Base-by-base conservation (phyloP, 1,284 basidiomycete genomes). In the Melampsora allii-populina region DNA sequence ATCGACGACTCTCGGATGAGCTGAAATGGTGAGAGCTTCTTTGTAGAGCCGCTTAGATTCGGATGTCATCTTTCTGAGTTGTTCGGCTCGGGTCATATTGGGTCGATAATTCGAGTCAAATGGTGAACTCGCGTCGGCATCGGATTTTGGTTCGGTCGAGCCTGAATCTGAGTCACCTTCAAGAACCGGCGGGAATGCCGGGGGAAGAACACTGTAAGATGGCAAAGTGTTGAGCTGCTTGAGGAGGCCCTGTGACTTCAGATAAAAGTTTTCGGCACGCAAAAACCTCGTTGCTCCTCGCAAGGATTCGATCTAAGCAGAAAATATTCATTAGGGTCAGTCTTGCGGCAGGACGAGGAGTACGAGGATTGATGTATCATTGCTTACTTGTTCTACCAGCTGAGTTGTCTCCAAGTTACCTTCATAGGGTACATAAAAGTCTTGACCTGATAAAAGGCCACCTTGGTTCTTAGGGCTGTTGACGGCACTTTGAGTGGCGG, bases 231-330 rank as follows among this genome's bases (percentile, higher is more conserved):
- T 86, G 73, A 98, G 87, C 78, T 93, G 90, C 72, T 86, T 86
- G 77, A 94, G 86, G 0, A 97, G 84, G 79, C 93, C 91, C 80
- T 91, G 89, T 1, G 92, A 90, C 80, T 91, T 94, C 81, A 98
- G 87, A 80, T 91, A 91, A 1, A 91, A 87, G 81, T 98, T 98
- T 82, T 98, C 95, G 46, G 86, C 87, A 21, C 94, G 88, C 33
- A 98, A 84, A 86, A 91, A 95, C 33, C 91, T 88, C 31, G 98
- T 87, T 0, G 92, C 92, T 2, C 89, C 88, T 58, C 91, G 89
- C 21, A 98, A 86, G n/a, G 89, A 89, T 67, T 95, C 91, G 78
- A 98, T 87, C 89, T 95, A 81, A 27, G 78, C 77, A 50, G 53
- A 58, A 75, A 76, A 78, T 71, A 77, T 67, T 19, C 53, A 39